Conservation (phyloP, 805 yeast species). For the Candida golubevii region DNA sequence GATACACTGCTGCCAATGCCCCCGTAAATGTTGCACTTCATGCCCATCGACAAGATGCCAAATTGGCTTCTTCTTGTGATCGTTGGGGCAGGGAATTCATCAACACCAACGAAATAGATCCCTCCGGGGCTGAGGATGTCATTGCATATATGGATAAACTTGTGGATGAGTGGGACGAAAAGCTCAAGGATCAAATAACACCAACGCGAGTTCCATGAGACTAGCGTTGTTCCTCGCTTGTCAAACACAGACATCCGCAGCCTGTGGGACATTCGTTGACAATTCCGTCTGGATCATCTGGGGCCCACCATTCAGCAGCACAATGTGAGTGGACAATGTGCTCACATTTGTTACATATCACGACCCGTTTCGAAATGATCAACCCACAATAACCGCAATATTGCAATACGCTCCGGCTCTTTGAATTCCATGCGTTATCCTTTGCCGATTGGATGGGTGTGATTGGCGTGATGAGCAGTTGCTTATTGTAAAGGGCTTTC, state of each 20-base stretch:
- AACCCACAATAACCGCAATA: conserved; percentile 67
- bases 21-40: conserved; percentile 55
- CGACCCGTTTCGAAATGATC: conserved; percentile 54
- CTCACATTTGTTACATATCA: conserved; percentile 68
- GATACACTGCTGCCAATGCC: conserved; percentile 88
- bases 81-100: conserved; percentile 64
- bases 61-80: conserved; percentile 65
- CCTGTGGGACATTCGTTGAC: conserved; percentile 16
- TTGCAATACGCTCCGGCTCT: conserved; percentile 22
- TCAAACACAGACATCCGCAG: conserved; percentile 17
- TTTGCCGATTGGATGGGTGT: conserved; percentile 22
- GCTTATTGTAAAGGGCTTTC: conserved; percentile 16
- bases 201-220: conserved; percentile 35
- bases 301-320: conserved; percentile 55
- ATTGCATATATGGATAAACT: conserved; percentile 55
- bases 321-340: conserved; percentile 78
- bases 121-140: conserved; percentile 65
- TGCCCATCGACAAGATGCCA: conserved; percentile 50
- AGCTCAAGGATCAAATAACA: conserved; percentile 67
- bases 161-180: conserved; percentile 67
- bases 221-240: neutral
- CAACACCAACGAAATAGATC: conserved; percentile 50
- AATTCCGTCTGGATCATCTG: conserved; percentile 1
- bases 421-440: conserved; percentile 31
- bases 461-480: conserved; percentile 22